Base-by-base conservation (phyloP, 169 alveolate species). In the Cryptosporidium tyzzeri region DNA sequence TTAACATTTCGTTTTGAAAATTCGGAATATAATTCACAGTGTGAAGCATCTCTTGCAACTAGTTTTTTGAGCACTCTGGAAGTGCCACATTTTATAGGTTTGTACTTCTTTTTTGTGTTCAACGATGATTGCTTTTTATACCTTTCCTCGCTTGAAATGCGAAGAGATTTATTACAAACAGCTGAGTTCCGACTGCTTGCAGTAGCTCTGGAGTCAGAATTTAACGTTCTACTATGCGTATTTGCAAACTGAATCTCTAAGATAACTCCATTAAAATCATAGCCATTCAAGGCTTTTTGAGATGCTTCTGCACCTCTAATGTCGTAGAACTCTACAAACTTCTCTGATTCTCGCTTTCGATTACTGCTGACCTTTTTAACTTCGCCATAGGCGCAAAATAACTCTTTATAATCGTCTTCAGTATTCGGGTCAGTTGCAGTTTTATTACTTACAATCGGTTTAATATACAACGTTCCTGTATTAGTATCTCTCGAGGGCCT, bases 291-390 rank as follows among this genome's bases (percentile, higher is more conserved):
- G 5, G 80, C 86, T 37, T 91, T 86, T 58, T 86, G 91, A 9
- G 94, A 85, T 16, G 86, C 85, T 50, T 86, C 92, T 23, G 93
- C 94, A 44, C 84, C 91, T 16, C 93, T 44, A 37, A 74, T 45
- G 41, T 91, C 93, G 45, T 65, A 71, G 26, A 75, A 91, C 67
- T 91, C 91, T 29, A 91, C 93, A 84, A 85, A 91, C 59, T 91
- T 91, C 65, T 91, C 94, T 29, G 93, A 48, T 53, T 85, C 93
- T 37, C 93, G 33, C 62, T 91, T 91, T 18, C 93, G n/a, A 51
- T 91, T 91, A 16, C 84, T 70, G 7, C 92, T 62, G 3, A 85
- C 86, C 61, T 85, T 91, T 71, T 91, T 91, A 45, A 91, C 68
- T 45, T 85, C 93, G 18, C 93, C 93, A 41, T 65, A 84, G 44